Evolutionary conservation across 768 basidiomycete genomes (phyloP).

Genomic region (Serendipita sp.): DNA sequence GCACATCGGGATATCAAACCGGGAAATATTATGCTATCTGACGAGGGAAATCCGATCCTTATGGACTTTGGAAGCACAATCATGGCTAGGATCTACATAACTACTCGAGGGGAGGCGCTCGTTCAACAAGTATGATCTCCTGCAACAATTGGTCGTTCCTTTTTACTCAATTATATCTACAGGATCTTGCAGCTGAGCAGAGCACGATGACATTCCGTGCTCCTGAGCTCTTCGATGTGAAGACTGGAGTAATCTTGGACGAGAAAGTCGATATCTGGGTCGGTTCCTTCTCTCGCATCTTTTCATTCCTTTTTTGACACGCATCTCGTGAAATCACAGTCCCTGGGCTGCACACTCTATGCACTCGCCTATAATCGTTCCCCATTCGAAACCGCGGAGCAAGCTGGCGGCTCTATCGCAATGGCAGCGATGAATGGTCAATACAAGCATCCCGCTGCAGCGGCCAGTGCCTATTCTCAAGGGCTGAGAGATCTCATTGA

Average conservation of each 20-base stretch:
- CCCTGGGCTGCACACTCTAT: conserved; percentile 86
- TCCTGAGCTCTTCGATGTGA: conserved; percentile 94
- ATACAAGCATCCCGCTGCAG: conserved; percentile 62
- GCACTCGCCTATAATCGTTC: conserved; percentile 92
- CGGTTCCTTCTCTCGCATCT: conserved; percentile 16
- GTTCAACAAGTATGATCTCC: conserved; percentile 52
- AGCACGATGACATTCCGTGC: conserved; percentile 98
- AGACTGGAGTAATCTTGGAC: conserved; percentile 69
- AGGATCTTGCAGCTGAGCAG: conserved; percentile 94
- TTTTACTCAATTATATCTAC: neutral
- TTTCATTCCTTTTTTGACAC: neutral
- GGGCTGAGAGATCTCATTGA: conserved; percentile 71
- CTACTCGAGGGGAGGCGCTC: conserved; percentile 73
- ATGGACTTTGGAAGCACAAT: conserved; percentile 96
- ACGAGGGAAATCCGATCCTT: conserved; percentile 79
- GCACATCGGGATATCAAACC: conserved; percentile 96
- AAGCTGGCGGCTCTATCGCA: conserved; percentile 83
- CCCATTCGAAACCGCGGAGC: conserved; percentile 91
- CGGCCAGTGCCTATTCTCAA: conserved; percentile 59
- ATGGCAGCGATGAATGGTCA: conserved; percentile 93
- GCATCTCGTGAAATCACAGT: conserved; percentile 31
- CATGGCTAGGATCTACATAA: conserved; percentile 68
- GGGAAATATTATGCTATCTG: conserved; percentile 91
- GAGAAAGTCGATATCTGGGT: conserved; percentile 98
- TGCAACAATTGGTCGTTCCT: neutral